Evolutionary conservation across 1,284 basidiomycete species (phyloP).

Genomic region (Trichosporon sp.): DNA sequence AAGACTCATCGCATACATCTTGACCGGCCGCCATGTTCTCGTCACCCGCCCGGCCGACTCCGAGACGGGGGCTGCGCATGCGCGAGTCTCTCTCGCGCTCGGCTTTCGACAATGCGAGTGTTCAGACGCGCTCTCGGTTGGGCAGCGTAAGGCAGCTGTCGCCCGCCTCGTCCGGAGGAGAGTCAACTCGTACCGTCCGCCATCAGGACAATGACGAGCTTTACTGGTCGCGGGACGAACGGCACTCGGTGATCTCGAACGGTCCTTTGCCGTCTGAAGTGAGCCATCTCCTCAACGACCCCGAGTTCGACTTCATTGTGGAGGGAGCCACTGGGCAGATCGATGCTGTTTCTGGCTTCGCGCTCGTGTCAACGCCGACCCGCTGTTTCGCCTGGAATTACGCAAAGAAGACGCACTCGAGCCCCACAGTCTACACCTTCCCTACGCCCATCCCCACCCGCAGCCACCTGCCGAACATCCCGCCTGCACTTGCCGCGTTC

Average conservation of each 20-base stretch:
- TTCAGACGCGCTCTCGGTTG: slow-evolving; percentile 7
- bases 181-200: slow-evolving; percentile 20
- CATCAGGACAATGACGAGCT: slow-evolving; percentile 22
- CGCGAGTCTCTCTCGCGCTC: slow-evolving; percentile 22
- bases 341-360: slow-evolving; percentile 45
- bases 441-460: slow-evolving; percentile 33
- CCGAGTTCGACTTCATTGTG: slow-evolving; percentile 36
- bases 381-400: slow-evolving; percentile 49
- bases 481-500: slow-evolving; percentile 36
- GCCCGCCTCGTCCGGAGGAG: slow-evolving; percentile 20
- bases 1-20: background rate
- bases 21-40: slow-evolving; percentile 31
- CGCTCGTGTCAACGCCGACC: slow-evolving; percentile 38
- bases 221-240: slow-evolving; percentile 36
- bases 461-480: slow-evolving; percentile 21
- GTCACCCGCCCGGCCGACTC: slow-evolving; percentile 35
- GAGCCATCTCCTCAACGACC: slow-evolving; percentile 14
- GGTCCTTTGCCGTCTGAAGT: slow-evolving; percentile 37
- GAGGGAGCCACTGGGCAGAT: slow-evolving; percentile 39
- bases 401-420: slow-evolving; percentile 42
- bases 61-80: slow-evolving; percentile 22
- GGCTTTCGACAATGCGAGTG: slow-evolving; percentile 22
- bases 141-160: slow-evolving; percentile 6
- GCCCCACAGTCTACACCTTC: slow-evolving; percentile 40
- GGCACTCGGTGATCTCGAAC: slow-evolving; percentile 24